phyloP scores from a whole-genome alignment of 306 rosid genomes.

The Erythrophleum fordii region DNA sequence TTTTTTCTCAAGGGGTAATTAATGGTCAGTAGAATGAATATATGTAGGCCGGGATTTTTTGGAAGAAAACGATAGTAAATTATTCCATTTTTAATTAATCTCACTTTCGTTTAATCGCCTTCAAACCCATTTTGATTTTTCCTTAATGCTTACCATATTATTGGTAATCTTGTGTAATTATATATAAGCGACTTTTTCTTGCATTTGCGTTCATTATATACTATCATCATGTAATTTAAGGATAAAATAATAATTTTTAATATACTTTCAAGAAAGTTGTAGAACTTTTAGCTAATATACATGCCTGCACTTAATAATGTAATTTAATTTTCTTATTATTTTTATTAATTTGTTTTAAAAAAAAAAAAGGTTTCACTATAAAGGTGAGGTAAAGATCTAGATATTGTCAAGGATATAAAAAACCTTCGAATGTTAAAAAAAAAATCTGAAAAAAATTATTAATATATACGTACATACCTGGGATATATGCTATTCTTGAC shows the following conservation, averaged over 20 bases:
- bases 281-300: too few species aligned
- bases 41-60: background rate
- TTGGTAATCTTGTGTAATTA: too few species aligned
- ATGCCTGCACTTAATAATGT: too few species aligned
- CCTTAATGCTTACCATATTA: too few species aligned
- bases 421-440: too few species aligned
- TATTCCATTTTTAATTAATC: background rate
- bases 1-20: too few species aligned
- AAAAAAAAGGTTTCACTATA: too few species aligned
- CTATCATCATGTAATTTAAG: background rate
- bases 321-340: too few species aligned
- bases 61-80: background rate
- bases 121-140: too few species aligned
- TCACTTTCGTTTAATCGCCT: background rate
- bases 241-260: background rate
- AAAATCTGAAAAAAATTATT: background rate
- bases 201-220: background rate
- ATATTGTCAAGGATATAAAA: background rate
- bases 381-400: too few species aligned
- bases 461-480: conserved; percentile 51
- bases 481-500: conserved; percentile 82
- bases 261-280: background rate
- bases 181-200: background rate
- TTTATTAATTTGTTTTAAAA: too few species aligned
- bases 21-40: background rate